Percentiles rank a stretch among this genome's conserved stretches.
These are phyloP conservation scores for Taphrina populina DNA, from an alignment of 1,139 yeast genomes.

Conservation along the genomic window DNA sequence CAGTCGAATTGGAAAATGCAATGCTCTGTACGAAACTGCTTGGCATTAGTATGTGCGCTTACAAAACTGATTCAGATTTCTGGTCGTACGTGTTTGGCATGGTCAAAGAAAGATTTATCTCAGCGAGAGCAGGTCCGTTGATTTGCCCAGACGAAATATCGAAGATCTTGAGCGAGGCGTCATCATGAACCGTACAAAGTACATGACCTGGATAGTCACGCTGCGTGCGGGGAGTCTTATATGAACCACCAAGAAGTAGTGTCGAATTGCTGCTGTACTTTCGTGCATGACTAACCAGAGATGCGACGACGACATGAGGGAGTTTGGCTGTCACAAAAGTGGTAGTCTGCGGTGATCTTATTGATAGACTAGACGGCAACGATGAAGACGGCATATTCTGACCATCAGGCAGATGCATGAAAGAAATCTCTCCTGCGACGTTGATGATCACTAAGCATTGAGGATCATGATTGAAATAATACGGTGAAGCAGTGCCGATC, in stretches of 20 bases:
- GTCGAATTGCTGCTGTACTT: neutral
- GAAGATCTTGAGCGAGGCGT: constrained; percentile 75
- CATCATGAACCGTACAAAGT: constrained; percentile 74
- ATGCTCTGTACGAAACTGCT: constrained; percentile 54
- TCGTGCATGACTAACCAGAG: constrained; percentile 33
- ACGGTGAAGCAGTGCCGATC: constrained; percentile 57
- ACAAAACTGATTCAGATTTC: constrained; percentile 47
- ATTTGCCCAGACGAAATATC: constrained; percentile 79
- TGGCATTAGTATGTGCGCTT: neutral
- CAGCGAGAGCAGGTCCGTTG: constrained; percentile 58
- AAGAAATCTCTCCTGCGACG: constrained; percentile 58
- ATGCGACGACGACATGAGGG: constrained; percentile 38
- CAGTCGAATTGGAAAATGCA: constrained; percentile 69
- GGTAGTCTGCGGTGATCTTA: constrained; percentile 75
- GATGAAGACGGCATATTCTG: constrained; percentile 56
- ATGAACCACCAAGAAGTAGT: constrained; percentile 72
- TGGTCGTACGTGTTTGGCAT: constrained; percentile 53
- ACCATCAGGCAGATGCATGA: constrained; percentile 59
- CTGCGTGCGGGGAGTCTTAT: constrained; percentile 56
- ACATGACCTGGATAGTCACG: constrained; percentile 60
- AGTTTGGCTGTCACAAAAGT: constrained; percentile 45
- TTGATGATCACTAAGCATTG: constrained; percentile 57
- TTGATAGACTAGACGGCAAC: constrained; percentile 72
- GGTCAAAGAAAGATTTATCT: constrained; percentile 49
- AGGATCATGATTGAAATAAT: constrained; percentile 73